Percentiles rank a stretch among this genome's conserved stretches.
Evolutionary conservation across 176 grass and related monocot genomes (phyloP).

Genomic region (Oropetium thomaeum): DNA sequence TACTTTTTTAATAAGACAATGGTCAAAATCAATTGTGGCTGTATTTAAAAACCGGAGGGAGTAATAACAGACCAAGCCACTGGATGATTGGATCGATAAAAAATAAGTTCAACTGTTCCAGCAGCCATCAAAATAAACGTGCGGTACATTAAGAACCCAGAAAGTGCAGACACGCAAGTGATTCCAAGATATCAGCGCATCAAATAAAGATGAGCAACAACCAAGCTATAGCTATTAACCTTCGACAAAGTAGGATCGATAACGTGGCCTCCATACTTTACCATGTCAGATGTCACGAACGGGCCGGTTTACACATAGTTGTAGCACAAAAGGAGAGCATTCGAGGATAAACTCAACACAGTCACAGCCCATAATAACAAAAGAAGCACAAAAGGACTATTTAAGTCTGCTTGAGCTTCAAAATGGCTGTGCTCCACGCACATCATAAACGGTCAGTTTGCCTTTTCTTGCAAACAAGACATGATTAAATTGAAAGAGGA

Average conservation of each 20-base stretch:
- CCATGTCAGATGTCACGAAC: not conserved
- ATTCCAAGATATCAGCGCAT: not conserved
- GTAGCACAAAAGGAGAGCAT: not conserved
- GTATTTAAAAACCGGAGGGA: no score
- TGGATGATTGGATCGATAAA: not conserved
- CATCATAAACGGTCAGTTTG: not conserved
- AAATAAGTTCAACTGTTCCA: not conserved
- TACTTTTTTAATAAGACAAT: no score
- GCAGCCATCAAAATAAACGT: not conserved
- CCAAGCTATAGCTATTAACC: not conserved
- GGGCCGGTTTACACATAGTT: not conserved
- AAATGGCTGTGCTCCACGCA: not conserved
- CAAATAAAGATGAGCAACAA: not conserved
- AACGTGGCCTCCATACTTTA: constrained; percentile 18
- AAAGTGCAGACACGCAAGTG: not conserved
- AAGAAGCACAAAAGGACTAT: no score
- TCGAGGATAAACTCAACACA: constrained; percentile 23
- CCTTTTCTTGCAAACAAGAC: not conserved
- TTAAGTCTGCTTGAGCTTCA: not conserved
- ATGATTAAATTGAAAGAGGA: no score
- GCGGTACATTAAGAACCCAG: not conserved
- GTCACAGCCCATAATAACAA: constrained; percentile 28
- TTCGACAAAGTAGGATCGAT: not conserved
- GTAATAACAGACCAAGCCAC: not conserved
- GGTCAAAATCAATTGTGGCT: no score